These are phyloP conservation scores for Cercophora samala DNA, from an alignment of 495 filamentous ascomycete genomes.

Conservation along the genomic window DNA sequence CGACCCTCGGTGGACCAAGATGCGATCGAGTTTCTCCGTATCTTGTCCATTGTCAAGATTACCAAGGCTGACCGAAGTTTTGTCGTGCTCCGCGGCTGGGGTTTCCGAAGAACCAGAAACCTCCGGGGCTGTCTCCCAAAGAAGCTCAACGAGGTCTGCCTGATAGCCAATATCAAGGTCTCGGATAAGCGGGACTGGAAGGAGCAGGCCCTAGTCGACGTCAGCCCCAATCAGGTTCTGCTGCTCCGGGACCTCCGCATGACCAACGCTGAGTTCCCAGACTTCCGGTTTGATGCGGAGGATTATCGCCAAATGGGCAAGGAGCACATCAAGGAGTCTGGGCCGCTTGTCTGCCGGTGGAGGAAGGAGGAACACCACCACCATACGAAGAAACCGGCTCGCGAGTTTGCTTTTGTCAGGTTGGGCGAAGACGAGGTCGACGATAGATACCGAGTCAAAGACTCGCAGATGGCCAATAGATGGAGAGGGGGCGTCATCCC, in stretches of 20 bases:
- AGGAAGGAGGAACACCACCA: conserved; percentile 28
- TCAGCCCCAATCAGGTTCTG: conserved; percentile 36
- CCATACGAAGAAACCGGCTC: conserved; percentile 20
- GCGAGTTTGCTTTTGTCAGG: conserved; percentile 33
- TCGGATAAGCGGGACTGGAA: conserved; percentile 38
- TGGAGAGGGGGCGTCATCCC: conserved; percentile 41
- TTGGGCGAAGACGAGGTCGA: conserved; percentile 30
- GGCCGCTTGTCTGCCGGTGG: conserved; percentile 42
- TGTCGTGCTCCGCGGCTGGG: conserved; percentile 12
- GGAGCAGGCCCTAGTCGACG: conserved; percentile 46
- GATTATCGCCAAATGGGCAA: conserved; percentile 8
- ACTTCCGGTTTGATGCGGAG: conserved; percentile 24
- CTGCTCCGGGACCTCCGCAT: conserved; percentile 42
- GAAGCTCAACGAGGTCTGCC: conserved; percentile 39
- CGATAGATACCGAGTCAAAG: neutral
- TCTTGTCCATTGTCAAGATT: conserved; percentile 8
- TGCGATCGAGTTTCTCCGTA: conserved; percentile 14
- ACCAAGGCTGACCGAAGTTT: neutral
- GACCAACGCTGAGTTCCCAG: conserved; percentile 52
- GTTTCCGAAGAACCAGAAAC: neutral
- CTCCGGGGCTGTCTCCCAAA: conserved; percentile 6
- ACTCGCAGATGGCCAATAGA: conserved; percentile 26
- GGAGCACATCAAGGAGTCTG: conserved; percentile 28
- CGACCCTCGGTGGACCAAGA: neutral
- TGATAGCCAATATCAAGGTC: conserved; percentile 46